Base-by-base conservation (phyloP, 176 grass and related monocot species). In the Oryza glumipatula region DNA sequence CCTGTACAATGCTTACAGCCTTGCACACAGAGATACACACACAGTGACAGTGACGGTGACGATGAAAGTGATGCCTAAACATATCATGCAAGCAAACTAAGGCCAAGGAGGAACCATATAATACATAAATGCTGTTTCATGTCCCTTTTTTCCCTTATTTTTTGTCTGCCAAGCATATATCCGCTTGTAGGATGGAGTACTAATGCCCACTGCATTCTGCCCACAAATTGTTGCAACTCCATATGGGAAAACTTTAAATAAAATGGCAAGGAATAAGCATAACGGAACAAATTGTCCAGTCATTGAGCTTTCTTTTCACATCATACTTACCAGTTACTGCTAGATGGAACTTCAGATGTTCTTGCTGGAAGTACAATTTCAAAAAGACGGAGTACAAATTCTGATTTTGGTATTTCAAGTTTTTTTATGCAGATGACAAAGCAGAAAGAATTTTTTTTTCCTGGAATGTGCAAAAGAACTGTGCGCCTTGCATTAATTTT, bases 181-280 rank as follows among this genome's bases (percentile, higher is more conserved):
- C 36, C 38, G 52, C 21, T 72, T 74, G 69, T 23, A 65, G 32
- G 28, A 82, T 73, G 39, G 41, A 71, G 44, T 77, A 76, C 46
- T 72, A 82, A 81, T 81, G 65, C 76, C 22, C 71, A 76, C 65
- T 81, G 32, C 11, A 16, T 81, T 86, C 65, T 85, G 72, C 66
- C 51, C 68, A 67, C 72, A 54, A 81, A 81, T 88, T 58, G 33
- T 65, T 22, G 39, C 11, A 61, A 61, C 54, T 81, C 52, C 12
- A 4, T 43, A 76, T 89, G 82, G 73, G 56, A 65, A 38, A 85
- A 85, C 65, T 43, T 85, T 49, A 81, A 70, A 72, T 26, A 77
- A 84, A 77, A 70, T 65, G 36, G 54, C 33, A 72, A 58, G 66
- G 83, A 89, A 86, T 89, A 89, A 77, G 24, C 33, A 65, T 33